Evolutionary conservation across 176 grass and related monocot genomes (phyloP).

Genomic region (Oryza glaberrima): DNA sequence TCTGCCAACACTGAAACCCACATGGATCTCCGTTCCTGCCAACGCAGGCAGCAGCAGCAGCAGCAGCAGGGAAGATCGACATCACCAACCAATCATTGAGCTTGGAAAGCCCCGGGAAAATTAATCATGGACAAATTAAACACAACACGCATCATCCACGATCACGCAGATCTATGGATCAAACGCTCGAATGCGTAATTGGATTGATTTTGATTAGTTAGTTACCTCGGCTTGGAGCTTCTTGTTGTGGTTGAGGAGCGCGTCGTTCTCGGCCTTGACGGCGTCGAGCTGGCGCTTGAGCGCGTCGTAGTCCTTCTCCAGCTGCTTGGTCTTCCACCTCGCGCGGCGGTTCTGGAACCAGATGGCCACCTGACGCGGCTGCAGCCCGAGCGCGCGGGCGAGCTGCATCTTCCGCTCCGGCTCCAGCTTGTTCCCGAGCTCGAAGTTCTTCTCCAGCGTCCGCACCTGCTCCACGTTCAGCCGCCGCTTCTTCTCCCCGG

Average conservation of each 20-base stretch:
- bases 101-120: not conserved
- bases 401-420: constrained; percentile 88
- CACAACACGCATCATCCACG: not conserved
- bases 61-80: not conserved
- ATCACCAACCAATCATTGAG: constrained; percentile 68
- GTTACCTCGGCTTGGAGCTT: constrained; percentile 83
- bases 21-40: constrained; percentile 48
- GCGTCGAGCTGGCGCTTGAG: constrained; percentile 78
- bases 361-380: constrained; percentile 91
- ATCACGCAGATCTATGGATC: constrained; percentile 38
- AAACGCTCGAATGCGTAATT: not conserved
- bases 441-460: constrained; percentile 95
- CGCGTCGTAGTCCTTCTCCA: constrained; percentile 92
- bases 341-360: constrained; percentile 96
- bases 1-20: constrained; percentile 57
- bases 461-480: constrained; percentile 97
- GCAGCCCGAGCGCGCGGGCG: constrained; percentile 68
- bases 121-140: not conserved
- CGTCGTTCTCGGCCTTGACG: constrained; percentile 82
- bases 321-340: constrained; percentile 90
- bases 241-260: constrained; percentile 81
- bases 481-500: constrained; percentile 90
- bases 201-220: too few relatives aligned
- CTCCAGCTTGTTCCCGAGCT: constrained; percentile 91
- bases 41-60: not conserved